These are phyloP conservation scores for Scheffersomyces coipomensis DNA, from an alignment of 805 yeast species.

Conservation along the genomic window DNA sequence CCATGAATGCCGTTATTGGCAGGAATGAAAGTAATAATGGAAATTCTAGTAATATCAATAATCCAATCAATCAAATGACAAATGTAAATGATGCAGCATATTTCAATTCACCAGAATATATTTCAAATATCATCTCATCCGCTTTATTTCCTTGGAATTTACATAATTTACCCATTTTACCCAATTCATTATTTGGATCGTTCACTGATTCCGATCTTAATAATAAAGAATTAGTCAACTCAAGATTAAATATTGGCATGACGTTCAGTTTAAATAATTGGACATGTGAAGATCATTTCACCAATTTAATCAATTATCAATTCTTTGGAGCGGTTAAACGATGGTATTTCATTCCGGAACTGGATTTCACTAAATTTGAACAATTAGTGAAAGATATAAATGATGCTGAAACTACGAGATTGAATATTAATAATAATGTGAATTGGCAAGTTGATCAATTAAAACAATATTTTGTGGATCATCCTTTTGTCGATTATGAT, in stretches of 20 bases:
- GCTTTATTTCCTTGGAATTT: slow-evolving; percentile 55
- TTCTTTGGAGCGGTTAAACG: slow-evolving; percentile 54
- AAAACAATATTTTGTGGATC: slow-evolving; percentile 11
- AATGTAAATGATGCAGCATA: slow-evolving; percentile 8
- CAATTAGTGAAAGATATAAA: slow-evolving; percentile 24
- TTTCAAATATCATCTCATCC: slow-evolving; percentile 14
- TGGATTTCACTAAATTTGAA: slow-evolving; percentile 53
- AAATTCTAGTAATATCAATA: not conserved
- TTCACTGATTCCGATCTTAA: slow-evolving; percentile 41
- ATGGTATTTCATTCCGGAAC: slow-evolving; percentile 66
- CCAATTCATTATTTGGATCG: slow-evolving; percentile 47
- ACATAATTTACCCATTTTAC: slow-evolving; percentile 50
- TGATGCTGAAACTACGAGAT: slow-evolving; percentile 6
- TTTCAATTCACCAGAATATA: slow-evolving; percentile 19
- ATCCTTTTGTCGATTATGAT: slow-evolving; percentile 21
- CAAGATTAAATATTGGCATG: slow-evolving; percentile 53
- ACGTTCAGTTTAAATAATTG: slow-evolving; percentile 55
- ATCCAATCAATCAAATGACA: not conserved
- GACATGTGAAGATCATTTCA: slow-evolving; percentile 60
- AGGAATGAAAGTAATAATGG: not conserved
- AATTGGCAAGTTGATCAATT: slow-evolving; percentile 20
- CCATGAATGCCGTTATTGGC: not conserved
- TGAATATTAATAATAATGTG: slow-evolving; percentile 16
- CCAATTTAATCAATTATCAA: slow-evolving; percentile 52
- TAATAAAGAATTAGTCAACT: slow-evolving; percentile 41